Base-by-base conservation (phyloP, 2,329 filamentous ascomycete genomes). In the Fonsecaea monophora region DNA sequence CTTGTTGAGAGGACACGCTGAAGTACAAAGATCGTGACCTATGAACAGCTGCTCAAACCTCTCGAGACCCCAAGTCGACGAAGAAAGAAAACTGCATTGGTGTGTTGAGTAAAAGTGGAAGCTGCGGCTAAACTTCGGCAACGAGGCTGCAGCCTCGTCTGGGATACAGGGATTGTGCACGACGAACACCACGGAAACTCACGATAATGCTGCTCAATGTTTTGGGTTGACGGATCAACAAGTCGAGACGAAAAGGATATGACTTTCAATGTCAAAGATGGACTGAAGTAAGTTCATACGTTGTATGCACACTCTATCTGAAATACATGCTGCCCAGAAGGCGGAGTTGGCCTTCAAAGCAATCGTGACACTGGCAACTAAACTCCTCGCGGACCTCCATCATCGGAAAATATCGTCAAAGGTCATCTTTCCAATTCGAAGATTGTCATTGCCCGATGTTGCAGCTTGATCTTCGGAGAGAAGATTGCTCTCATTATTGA, bases 401-500 rank as follows among this genome's bases (percentile, higher is more conserved):
- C 45, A 50, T 25, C 59, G 32, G 25, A 61, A 61, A 9, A 61
- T 35, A 42, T 61, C 59, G 4, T 61, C 59, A 38, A 61, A 61
- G 4, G 42, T 53, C 59, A 61, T 61, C n/a, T 48, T 53, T 18
- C 59, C 59, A 25, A 53, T 48, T 10, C 35, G 59, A 40, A 34
- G 2, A 18, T 34, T 21, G 13, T 53, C 32, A 21, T 21, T 35
- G 13, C 21, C 53, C 32, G 21, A 21, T 34, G 13, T 18, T 13
- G 9, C n/a, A 38, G 45, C 32, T 53, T 53, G 59, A 38, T 3
- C 42, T 50, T 54, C 61, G 35, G 30, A 42, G 5, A 50, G 21
- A 15, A 40, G 34, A 25, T n/a, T 64, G 53, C 53, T 37, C 18
- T 64, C 30, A n/a, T 61, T 59, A 32, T 66, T 59, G 25, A 68